Evolutionary conservation across 768 basidiomycete genomes (phyloP), one percentile per base, ranked within the genome.

Genomic region (Boletus rubropictus): DNA sequence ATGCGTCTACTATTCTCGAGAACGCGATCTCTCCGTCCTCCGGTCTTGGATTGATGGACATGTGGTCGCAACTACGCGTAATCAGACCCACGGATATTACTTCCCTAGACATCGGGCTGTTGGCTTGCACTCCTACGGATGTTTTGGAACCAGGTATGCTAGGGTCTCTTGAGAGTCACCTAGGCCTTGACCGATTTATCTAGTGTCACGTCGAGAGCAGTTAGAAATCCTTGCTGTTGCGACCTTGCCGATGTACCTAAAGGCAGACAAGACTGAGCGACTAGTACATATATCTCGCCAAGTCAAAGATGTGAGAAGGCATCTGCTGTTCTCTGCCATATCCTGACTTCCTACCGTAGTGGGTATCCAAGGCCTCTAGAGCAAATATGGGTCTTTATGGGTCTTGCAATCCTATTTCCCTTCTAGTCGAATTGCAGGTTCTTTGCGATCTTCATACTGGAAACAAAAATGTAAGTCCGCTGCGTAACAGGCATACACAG

Each of bases 1-100:
- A 44, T n/a, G 55, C 63, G 22, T 68, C 69, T 6, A 47, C 66
- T 27, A 55, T 58, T 6, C 68, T 94, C 3, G 69, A 73, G 31
- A 64, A 72, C 5, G 58, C 70, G 3, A 70, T 86, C 14, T 77
- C 77, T 3, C 74, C 82, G 14, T 79, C 80, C 7, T 76, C 79
- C n/a, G 93, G 94, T 4, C 71, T 80, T 21, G 86, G 84, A 20
- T 69, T 93, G 61, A 67, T 76, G 17, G 72, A 82, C 18, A 78
- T 95, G 29, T 95, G 91, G 91, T 69, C 73, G 11, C 63, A 60
- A 6, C 63, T 82, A 45, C 73, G 58, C 10, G 32, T 34, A 11
- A 55, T 55, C 17, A 47, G 43, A 49, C 40, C 36, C 32, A 48
- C 38, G 37, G 57, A 54, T 25, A 41, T 55, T 9, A 55, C 46